Evolutionary conservation across 805 yeast species (phyloP).

Genomic region (Saccharomycopsis schoenii): DNA sequence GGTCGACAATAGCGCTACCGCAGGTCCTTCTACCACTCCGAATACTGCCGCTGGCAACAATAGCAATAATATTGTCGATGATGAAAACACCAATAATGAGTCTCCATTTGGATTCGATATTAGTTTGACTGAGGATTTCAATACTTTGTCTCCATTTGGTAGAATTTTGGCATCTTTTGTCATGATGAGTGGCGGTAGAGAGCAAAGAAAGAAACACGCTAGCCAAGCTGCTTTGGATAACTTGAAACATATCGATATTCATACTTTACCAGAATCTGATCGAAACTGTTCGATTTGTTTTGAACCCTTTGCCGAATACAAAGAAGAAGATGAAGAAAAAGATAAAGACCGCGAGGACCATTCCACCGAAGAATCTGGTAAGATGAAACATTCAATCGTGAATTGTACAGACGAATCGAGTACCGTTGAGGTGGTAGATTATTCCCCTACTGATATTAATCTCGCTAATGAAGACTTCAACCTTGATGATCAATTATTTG

Average conservation of each 20-base stretch:
- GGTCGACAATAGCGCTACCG: background rate
- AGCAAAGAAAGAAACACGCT: slow-evolving; percentile 14
- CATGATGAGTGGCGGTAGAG: background rate
- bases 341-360: background rate
- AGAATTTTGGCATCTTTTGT: slow-evolving; percentile 10
- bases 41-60: background rate
- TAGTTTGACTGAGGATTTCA: slow-evolving; percentile 1
- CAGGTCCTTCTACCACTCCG: background rate
- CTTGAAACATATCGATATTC: slow-evolving; percentile 7
- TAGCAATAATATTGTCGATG: slow-evolving; percentile 16
- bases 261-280: slow-evolving; percentile 9
- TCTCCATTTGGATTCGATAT: background rate
- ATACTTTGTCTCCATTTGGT: slow-evolving; percentile 4
- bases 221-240: slow-evolving; percentile 14
- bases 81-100: background rate
- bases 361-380: background rate
- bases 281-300: slow-evolving; percentile 17
- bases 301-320: slow-evolving; percentile 8
- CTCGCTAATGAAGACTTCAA: background rate
- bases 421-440: background rate
- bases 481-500: background rate
- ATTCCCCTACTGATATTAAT: background rate
- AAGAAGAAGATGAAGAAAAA: background rate
- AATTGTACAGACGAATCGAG: background rate
- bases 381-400: background rate